Evolutionary conservation across 2,329 filamentous ascomycete species (phyloP).

Genomic region (Aspergillus costaricaensis): DNA sequence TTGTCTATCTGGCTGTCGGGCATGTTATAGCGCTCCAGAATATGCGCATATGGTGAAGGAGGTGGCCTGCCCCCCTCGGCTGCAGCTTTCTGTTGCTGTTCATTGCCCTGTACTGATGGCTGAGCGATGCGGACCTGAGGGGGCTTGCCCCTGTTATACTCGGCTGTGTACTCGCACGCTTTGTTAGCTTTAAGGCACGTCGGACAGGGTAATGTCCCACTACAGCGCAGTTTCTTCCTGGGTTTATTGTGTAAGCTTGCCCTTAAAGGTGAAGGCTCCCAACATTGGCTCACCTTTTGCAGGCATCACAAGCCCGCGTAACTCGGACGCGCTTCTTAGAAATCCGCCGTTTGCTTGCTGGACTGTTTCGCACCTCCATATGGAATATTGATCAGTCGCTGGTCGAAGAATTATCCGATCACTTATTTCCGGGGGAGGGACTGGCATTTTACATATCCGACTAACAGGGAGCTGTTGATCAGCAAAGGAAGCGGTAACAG

Average conservation of each 20-base stretch:
- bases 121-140: slow-evolving; percentile 13
- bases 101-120: not conserved
- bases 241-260: not conserved
- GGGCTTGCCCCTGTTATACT: slow-evolving; percentile 17
- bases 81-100: not conserved
- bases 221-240: slow-evolving; percentile 21
- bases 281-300: slow-evolving; percentile 12
- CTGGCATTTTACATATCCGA: not conserved
- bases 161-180: slow-evolving; percentile 17
- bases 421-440: slow-evolving; percentile 1
- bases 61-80: not conserved
- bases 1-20: not conserved
- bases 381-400: not conserved
- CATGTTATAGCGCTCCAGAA: not conserved
- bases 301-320: slow-evolving; percentile 19
- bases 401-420: not conserved
- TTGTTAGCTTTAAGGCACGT: slow-evolving; percentile 10
- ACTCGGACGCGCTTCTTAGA: slow-evolving; percentile 19
- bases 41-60: not conserved
- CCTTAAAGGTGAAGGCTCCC: not conserved
- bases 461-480: not conserved
- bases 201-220: slow-evolving; percentile 18
- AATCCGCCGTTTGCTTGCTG: slow-evolving; percentile 14
- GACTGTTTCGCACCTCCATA: slow-evolving; percentile 11
- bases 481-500: not conserved